Percentiles rank a stretch among this genome's conserved stretches.
These are phyloP conservation scores for Chlorella vulgaris DNA, from an alignment of 139 green algal genomes.

Conservation along the genomic window DNA sequence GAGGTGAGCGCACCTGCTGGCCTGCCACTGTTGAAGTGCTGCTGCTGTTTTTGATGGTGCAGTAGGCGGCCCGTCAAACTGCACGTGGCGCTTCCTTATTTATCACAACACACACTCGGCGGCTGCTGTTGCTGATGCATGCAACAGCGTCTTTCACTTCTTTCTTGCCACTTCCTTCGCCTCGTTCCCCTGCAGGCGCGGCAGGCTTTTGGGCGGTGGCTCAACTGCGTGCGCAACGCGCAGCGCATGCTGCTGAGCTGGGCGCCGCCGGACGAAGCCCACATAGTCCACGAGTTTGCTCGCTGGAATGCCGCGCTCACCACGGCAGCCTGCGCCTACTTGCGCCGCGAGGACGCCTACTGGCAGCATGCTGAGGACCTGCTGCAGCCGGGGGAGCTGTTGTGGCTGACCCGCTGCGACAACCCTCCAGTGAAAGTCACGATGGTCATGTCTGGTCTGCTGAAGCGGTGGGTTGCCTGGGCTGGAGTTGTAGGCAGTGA, in stretches of 20 bases:
- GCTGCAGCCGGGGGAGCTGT: constrained; percentile 23
- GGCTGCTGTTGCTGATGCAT: neutral
- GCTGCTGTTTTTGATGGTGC: neutral
- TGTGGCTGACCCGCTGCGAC: constrained; percentile 14
- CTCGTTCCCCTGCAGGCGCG: neutral
- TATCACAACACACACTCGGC: too few relatives aligned
- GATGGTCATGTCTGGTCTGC: constrained; percentile 32
- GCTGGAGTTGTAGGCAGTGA: too few relatives aligned
- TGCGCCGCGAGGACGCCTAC: constrained; percentile 26
- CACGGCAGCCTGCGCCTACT: constrained; percentile 32
- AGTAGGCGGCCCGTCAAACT: too few relatives aligned
- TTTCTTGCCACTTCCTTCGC: neutral
- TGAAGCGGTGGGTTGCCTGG: constrained; percentile 57
- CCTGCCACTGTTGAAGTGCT: neutral
- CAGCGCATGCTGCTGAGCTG: constrained; percentile 31
- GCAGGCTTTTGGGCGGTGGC: constrained; percentile 20
- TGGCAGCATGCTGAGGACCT: neutral
- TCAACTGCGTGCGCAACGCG: constrained; percentile 25
- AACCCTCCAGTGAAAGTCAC: constrained; percentile 36
- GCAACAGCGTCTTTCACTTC: neutral
- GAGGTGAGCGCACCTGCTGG: constrained; percentile 30
- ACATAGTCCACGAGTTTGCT: constrained; percentile 1
- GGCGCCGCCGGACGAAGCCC: neutral
- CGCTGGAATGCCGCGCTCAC: constrained; percentile 19
- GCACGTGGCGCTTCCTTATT: too few relatives aligned